Evolutionary conservation across 768 basidiomycete genomes (phyloP).

Genomic region (Boletus pseudo-olivaceus): DNA sequence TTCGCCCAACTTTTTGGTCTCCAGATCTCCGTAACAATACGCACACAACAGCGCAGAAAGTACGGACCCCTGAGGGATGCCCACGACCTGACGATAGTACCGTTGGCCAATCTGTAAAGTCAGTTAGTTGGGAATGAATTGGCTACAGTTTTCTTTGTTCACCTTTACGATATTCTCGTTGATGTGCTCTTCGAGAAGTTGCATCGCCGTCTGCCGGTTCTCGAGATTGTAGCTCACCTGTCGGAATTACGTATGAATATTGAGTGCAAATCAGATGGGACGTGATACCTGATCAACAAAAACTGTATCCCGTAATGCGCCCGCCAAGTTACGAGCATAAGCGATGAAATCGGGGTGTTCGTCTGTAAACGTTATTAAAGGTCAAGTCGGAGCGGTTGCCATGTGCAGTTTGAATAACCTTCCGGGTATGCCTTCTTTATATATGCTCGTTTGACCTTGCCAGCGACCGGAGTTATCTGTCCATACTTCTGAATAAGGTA

Average conservation of each 20-base stretch:
- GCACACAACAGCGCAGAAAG: slow-evolving; percentile 91
- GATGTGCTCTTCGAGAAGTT: slow-evolving; percentile 85
- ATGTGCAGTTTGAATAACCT: slow-evolving; percentile 37
- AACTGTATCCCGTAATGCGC: slow-evolving; percentile 65
- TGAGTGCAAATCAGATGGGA: background rate
- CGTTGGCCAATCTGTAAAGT: slow-evolving; percentile 64
- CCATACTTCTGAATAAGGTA: slow-evolving; percentile 74
- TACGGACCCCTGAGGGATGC: slow-evolving; percentile 97
- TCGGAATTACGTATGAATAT: background rate
- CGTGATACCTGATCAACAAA: slow-evolving; percentile 75
- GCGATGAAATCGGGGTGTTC: slow-evolving; percentile 73
- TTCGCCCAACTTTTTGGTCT: slow-evolving; percentile 43
- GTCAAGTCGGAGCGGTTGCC: background rate
- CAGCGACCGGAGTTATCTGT: slow-evolving; percentile 54
- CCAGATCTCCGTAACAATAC: slow-evolving; percentile 92
- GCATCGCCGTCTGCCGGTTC: slow-evolving; percentile 55
- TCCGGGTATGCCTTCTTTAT: slow-evolving; percentile 63
- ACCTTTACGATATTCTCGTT: slow-evolving; percentile 91
- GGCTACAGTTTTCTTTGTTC: background rate
- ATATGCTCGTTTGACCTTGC: slow-evolving; percentile 55
- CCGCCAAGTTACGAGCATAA: slow-evolving; percentile 66
- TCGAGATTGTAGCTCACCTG: slow-evolving; percentile 55
- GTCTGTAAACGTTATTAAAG: slow-evolving; percentile 43
- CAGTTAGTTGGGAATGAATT: background rate
- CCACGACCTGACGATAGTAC: slow-evolving; percentile 85